Percentiles rank a stretch among this genome's conserved stretches.
phyloP scores from a whole-genome alignment of 1,284 basidiomycete genomes.

The Cryptococcus jaspeensis region DNA sequence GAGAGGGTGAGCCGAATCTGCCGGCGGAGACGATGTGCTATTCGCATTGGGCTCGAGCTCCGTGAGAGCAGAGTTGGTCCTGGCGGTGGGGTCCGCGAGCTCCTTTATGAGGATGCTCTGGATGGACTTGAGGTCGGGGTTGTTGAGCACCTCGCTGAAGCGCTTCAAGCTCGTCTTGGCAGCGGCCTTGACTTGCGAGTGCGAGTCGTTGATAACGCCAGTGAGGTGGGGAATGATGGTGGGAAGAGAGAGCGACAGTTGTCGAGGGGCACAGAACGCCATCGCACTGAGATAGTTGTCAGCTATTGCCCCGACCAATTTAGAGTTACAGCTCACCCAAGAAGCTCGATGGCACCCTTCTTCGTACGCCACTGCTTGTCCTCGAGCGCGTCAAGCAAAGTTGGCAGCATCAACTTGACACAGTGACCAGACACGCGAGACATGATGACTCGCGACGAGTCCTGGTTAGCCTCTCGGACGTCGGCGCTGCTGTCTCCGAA shows the following conservation, averaged over 20 bases:
- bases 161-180: constrained; percentile 96
- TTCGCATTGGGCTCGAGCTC: too few relatives aligned
- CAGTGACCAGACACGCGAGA: constrained; percentile 87
- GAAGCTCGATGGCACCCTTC: constrained; percentile 94
- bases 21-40: too few relatives aligned
- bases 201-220: constrained; percentile 93
- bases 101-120: constrained; percentile 93
- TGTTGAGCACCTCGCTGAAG: constrained; percentile 94
- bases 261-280: constrained; percentile 96
- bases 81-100: constrained; percentile 85
- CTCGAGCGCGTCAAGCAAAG: constrained; percentile 84
- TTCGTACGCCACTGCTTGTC: constrained; percentile 99
- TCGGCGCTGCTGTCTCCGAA: constrained; percentile 90
- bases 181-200: constrained; percentile 89
- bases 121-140: constrained; percentile 90
- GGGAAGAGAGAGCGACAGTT: constrained; percentile 91
- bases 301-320: constrained; percentile 2
- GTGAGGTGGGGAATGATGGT: constrained; percentile 95
- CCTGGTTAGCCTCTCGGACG: constrained; percentile 91
- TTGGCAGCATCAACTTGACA: constrained; percentile 91
- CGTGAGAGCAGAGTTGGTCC: constrained; percentile 80
- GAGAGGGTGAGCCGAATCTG: too few relatives aligned
- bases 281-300: constrained; percentile 61
- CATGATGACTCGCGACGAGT: constrained; percentile 94
- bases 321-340: constrained; percentile 67